phyloP scores from a whole-genome alignment of 805 yeast genomes.

The Metschnikowia cerradonensis region DNA sequence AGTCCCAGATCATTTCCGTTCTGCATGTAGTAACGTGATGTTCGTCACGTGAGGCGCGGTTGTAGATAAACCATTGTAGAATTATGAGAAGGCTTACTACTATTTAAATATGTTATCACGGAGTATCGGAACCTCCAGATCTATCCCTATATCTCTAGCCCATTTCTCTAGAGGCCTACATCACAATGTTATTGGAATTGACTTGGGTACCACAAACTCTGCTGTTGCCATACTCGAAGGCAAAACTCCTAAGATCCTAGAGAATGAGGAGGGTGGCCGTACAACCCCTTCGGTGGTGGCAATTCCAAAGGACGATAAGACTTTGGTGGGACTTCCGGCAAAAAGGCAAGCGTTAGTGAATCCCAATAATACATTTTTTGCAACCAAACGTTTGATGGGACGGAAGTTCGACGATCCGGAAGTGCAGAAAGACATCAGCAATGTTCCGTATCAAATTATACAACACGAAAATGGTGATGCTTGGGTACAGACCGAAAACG shows the following conservation, averaged over 20 bases:
- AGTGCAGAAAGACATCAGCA: slow-evolving; percentile 61
- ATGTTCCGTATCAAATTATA: slow-evolving; percentile 61
- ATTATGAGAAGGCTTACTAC: neutral
- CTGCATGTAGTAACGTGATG: neutral
- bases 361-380: slow-evolving; percentile 74
- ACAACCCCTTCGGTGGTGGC: slow-evolving; percentile 82
- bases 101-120: neutral
- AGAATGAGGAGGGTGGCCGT: slow-evolving; percentile 73
- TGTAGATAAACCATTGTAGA: neutral
- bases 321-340: slow-evolving; percentile 64
- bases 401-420: slow-evolving; percentile 64
- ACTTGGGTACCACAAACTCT: slow-evolving; percentile 81
- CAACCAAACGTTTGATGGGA: slow-evolving; percentile 80
- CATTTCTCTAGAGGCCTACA: slow-evolving; percentile 13
- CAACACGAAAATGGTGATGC: slow-evolving; percentile 65
- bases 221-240: slow-evolving; percentile 78
- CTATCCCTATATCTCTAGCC: neutral
- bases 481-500: slow-evolving; percentile 48
- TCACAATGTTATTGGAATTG: slow-evolving; percentile 65
- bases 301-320: slow-evolving; percentile 35
- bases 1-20: neutral
- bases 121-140: neutral
- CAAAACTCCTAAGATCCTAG: slow-evolving; percentile 59
- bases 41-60: neutral
- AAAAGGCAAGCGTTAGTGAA: slow-evolving; percentile 74